Conservation (phyloP, 176 grass and related monocot genomes). For the Raddia guianensis region DNA sequence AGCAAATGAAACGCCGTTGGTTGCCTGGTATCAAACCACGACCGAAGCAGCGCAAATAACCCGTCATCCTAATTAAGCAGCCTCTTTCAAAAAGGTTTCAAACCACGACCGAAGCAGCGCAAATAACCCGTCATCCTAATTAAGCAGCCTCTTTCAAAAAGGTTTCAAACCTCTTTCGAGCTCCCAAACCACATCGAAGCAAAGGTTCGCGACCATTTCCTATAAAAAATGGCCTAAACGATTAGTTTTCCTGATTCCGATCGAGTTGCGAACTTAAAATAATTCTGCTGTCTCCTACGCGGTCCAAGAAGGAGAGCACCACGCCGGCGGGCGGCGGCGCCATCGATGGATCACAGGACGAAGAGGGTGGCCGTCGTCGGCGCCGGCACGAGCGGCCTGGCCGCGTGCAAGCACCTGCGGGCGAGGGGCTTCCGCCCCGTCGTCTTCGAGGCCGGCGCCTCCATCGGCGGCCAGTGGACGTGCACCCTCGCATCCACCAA, state of each 20-base stretch:
- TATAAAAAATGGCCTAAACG: not conserved
- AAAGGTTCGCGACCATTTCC: too few species aligned
- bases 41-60: too few species aligned
- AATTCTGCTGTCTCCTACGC: not conserved
- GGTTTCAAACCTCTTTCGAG: too few species aligned
- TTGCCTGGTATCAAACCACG: too few species aligned
- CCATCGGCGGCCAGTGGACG: constrained; percentile 70
- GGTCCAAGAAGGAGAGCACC: not conserved
- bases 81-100: too few species aligned
- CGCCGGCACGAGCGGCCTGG: constrained; percentile 75
- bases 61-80: too few species aligned
- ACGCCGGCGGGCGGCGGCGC: too few species aligned
- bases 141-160: too few species aligned
- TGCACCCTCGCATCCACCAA: constrained; percentile 59
- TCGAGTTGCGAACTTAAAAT: not conserved
- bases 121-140: too few species aligned
- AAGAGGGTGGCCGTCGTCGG: constrained; percentile 69
- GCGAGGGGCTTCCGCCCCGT: constrained; percentile 61
- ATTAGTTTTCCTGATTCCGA: not conserved
- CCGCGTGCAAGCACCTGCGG: constrained; percentile 76
- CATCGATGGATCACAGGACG: constrained; percentile 42
- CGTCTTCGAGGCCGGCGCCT: constrained; percentile 55
- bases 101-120: too few species aligned
- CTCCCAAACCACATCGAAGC: too few species aligned
- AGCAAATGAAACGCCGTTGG: too few species aligned